Evolutionary conservation across 176 grass and related monocot species (phyloP).

Genomic region (Neostapfia colusana): DNA sequence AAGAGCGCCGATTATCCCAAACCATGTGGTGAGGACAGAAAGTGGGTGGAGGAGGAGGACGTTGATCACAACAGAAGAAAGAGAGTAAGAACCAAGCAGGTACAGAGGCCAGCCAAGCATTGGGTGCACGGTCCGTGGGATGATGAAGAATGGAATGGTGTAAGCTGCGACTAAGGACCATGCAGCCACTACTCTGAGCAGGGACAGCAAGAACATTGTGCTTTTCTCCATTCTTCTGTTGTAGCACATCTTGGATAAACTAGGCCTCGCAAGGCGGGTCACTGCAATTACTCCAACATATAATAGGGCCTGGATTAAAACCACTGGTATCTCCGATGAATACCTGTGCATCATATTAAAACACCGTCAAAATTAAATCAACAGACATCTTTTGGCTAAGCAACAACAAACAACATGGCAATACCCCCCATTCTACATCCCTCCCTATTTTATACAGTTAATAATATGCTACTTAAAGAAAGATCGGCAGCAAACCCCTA

Average conservation of each 20-base stretch:
- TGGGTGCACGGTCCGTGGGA: slow-evolving; percentile 80
- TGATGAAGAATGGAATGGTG: slow-evolving; percentile 76
- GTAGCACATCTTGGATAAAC: slow-evolving; percentile 76
- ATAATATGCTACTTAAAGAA: slow-evolving; percentile 6
- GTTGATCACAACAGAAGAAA: slow-evolving; percentile 71
- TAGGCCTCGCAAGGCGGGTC: slow-evolving; percentile 63
- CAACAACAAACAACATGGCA: neutral
- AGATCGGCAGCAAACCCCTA: neutral
- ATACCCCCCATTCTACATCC: neutral
- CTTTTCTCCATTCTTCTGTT: slow-evolving; percentile 79
- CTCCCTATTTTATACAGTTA: neutral
- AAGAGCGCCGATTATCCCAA: slow-evolving; percentile 62
- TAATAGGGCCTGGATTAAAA: slow-evolving; percentile 69
- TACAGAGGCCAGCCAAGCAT: slow-evolving; percentile 83
- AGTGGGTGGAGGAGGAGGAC: slow-evolving; percentile 66
- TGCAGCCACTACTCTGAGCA: slow-evolving; percentile 58
- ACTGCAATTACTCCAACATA: slow-evolving; percentile 71
- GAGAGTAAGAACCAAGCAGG: slow-evolving; percentile 62
- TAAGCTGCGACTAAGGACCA: slow-evolving; percentile 77
- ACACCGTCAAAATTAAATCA: slow-evolving; percentile 11
- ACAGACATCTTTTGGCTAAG: neutral
- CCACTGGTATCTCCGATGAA: slow-evolving; percentile 58
- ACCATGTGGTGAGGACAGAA: slow-evolving; percentile 56
- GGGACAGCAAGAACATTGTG: slow-evolving; percentile 53
- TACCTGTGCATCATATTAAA: slow-evolving; percentile 56